Percentiles rank a stretch among this genome's conserved stretches.
Conservation (phyloP, 202 grass and related monocot genomes). For the Panicum hallii region DNA sequence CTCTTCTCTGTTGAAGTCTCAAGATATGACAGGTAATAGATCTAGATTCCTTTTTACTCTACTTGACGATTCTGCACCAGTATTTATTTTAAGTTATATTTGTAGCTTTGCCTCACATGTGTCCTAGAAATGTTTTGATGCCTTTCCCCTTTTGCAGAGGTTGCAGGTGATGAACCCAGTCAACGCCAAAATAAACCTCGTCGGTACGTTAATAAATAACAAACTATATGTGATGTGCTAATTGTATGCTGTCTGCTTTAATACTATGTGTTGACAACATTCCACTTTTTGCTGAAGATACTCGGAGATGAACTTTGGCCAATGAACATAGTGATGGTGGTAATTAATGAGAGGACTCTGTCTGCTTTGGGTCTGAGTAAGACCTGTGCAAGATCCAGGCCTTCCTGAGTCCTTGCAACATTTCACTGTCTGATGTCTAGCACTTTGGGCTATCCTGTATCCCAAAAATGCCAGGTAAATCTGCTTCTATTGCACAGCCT, state of each 20-base stretch:
- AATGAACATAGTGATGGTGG: slow-evolving; percentile 51
- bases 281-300: slow-evolving; percentile 62
- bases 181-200: slow-evolving; percentile 93
- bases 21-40: slow-evolving; percentile 62
- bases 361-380: slow-evolving; percentile 43
- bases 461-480: slow-evolving; percentile 48
- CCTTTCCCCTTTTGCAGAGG: slow-evolving; percentile 55
- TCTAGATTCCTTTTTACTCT: slow-evolving; percentile 17
- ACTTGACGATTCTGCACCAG: neutral
- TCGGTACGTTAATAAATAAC: slow-evolving; percentile 59
- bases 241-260: slow-evolving; percentile 24
- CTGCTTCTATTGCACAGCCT: neutral
- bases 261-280: slow-evolving; percentile 39
- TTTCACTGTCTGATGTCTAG: slow-evolving; percentile 53
- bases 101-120: neutral
- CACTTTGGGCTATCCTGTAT: slow-evolving; percentile 43
- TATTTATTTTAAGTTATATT: slow-evolving; percentile 22
- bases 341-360: slow-evolving; percentile 29
- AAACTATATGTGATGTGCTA: neutral
- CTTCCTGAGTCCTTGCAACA: slow-evolving; percentile 34
- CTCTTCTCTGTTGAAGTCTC: slow-evolving; percentile 59
- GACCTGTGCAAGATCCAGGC: slow-evolving; percentile 36
- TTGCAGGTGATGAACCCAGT: slow-evolving; percentile 63
- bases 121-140: slow-evolving; percentile 19
- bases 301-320: slow-evolving; percentile 97